phyloP scores from a whole-genome alignment of 2,329 filamentous ascomycete genomes.

The Aspergillus sp. region DNA sequence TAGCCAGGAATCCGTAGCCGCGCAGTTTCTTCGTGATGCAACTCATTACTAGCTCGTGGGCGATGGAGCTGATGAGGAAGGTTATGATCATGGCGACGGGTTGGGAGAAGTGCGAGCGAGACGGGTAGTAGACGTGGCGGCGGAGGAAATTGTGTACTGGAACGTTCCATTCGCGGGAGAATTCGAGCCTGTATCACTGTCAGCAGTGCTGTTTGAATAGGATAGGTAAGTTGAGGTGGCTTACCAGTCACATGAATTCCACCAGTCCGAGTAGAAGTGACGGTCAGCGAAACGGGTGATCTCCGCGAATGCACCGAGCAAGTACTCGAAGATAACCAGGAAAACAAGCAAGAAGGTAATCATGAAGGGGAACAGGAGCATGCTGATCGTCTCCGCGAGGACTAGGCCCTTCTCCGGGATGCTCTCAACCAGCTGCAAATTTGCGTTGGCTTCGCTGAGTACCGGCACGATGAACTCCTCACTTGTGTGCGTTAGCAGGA shows the following conservation, averaged over 20 bases:
- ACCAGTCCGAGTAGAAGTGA: slow-evolving; percentile 79
- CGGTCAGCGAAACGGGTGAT: slow-evolving; percentile 89
- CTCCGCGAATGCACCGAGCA: slow-evolving; percentile 89
- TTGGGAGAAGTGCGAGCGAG: slow-evolving; percentile 67
- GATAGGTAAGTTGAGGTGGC: slow-evolving; percentile 3
- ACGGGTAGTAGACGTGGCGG: slow-evolving; percentile 85
- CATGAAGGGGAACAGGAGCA: slow-evolving; percentile 96
- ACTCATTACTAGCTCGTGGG: slow-evolving; percentile 93
- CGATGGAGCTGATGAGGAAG: slow-evolving; percentile 80
- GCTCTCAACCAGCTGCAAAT: slow-evolving; percentile 43
- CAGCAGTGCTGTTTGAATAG: not conserved
- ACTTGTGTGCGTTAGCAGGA: slow-evolving; percentile 80
- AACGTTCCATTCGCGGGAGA: slow-evolving; percentile 95
- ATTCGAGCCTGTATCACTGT: slow-evolving; percentile 66
- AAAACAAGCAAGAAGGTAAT: slow-evolving; percentile 91
- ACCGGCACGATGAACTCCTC: slow-evolving; percentile 96
- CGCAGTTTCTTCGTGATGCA: slow-evolving; percentile 96
- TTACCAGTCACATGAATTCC: slow-evolving; percentile 53
- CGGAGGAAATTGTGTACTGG: slow-evolving; percentile 94
- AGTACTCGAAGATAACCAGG: slow-evolving; percentile 96
- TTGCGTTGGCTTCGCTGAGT: slow-evolving; percentile 62
- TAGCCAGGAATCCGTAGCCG: slow-evolving; percentile 86
- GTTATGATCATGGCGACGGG: slow-evolving; percentile 78
- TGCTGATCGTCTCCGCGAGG: slow-evolving; percentile 80
- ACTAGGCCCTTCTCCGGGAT: slow-evolving; percentile 66